These are phyloP conservation scores for Malus hybrid DNA, from an alignment of 331 rosid species.

Conservation along the genomic window DNA sequence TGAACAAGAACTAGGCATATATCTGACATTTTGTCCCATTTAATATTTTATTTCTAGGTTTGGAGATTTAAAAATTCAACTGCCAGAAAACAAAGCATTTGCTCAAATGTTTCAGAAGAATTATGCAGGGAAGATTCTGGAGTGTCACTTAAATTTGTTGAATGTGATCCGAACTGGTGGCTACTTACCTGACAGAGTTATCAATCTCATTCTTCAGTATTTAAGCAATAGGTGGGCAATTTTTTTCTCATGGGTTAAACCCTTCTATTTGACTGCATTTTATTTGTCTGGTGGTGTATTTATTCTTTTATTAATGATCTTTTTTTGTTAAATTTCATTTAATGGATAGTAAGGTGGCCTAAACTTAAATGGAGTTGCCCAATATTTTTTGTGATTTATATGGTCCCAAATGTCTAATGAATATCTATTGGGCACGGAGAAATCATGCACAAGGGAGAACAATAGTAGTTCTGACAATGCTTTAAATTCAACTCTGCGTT, in stretches of 20 bases:
- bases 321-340: background rate
- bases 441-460: background rate
- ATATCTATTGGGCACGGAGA: background rate
- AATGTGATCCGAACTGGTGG: slow-evolving; percentile 72
- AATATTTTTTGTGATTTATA: background rate
- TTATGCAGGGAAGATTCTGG: slow-evolving; percentile 84
- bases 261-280: background rate
- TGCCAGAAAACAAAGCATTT: slow-evolving; percentile 71
- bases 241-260: background rate
- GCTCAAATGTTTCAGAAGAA: slow-evolving; percentile 86
- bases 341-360: background rate
- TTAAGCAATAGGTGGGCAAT: slow-evolving; percentile 67
- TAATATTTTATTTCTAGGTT: slow-evolving; percentile 40
- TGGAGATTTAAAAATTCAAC: slow-evolving; percentile 83
- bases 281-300: background rate
- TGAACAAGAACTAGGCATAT: background rate
- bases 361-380: background rate
- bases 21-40: background rate
- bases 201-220: slow-evolving; percentile 83
- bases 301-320: background rate
- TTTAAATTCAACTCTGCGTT: background rate
- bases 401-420: background rate
- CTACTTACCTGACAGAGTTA: slow-evolving; percentile 86
- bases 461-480: background rate
- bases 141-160: slow-evolving; percentile 75